Evolutionary conservation across 768 basidiomycete species (phyloP), one percentile per base, ranked within the genome.

Genomic region (Tylopilus balloui): DNA sequence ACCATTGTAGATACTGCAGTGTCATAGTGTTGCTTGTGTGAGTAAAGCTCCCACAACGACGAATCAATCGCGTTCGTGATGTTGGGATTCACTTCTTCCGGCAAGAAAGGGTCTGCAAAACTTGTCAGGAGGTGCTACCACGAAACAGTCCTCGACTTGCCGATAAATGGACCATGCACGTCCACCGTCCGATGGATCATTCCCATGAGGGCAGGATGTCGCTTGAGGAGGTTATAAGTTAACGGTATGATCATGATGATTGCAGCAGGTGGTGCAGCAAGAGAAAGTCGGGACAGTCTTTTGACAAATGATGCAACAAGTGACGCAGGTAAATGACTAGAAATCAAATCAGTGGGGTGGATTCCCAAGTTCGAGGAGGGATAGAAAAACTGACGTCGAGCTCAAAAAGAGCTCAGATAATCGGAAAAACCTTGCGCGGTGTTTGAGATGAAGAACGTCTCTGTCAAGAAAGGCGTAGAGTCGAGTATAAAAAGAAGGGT

Each of bases 251-350:
- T 73, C 76, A 93, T 86, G 49, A 99, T 77, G 25, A 96, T 83
- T 0, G 88, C 94, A 13, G 93, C 83, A 8, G 96, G 94, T 0
- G 94, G 89, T 0, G 94, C 92, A 25, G 74, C 72, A 11, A 98
- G 76, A 8, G 92, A 86, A 3, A 98, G 75, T 12, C 89, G 81
- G 3, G 92, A 80, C 25, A 99, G 77, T 6, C 91, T 84, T 67
- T 98, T 98, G 61, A 96, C 75, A 67, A 98, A 98, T 0, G 95
- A 92, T 7, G 95, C 95, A 20, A 98, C 77, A n/a, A 98, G 77
- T 2, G 86, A 80, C 1, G 90, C 81, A 3, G 96, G 92, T 13
- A 99, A 74, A 68, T 94, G 92, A 4, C 92, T 86, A 60, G 54
- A 48, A 36, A 36, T n/a, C n/a, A 19, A 29, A 41, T 61, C 43